Evolutionary conservation across 2,329 filamentous ascomycete genomes (phyloP).

Genomic region (Phoma sp.): DNA sequence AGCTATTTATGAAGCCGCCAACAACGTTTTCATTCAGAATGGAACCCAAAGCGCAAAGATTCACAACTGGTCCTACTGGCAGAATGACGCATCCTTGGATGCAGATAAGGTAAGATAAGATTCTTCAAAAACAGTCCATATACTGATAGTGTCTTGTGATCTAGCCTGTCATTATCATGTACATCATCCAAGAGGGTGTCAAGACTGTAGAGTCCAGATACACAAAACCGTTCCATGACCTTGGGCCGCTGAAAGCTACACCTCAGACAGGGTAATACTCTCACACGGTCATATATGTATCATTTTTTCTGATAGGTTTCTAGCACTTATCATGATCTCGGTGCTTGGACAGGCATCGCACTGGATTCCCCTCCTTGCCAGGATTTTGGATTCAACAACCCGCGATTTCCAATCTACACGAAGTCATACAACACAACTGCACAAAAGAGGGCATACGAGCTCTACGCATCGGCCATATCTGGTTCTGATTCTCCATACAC

Average conservation of each 20-base stretch:
- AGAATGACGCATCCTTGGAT: constrained; percentile 26
- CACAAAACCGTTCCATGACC: constrained; percentile 29
- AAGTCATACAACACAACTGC: constrained; percentile 44
- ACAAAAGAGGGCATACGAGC: constrained; percentile 47
- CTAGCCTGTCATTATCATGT: constrained; percentile 29
- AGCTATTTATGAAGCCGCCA: constrained; percentile 55
- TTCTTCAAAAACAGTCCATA: too few relatives aligned
- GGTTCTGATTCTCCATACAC: constrained; percentile 31
- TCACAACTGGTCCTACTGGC: constrained; percentile 34
- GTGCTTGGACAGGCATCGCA: constrained; percentile 31
- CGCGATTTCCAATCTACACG: constrained; percentile 33
- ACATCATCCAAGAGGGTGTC: constrained; percentile 35
- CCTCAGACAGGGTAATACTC: background rate
- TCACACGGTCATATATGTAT: too few relatives aligned
- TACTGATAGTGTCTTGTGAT: background rate
- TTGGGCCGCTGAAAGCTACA: constrained; percentile 20
- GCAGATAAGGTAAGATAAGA: constrained; percentile 15
- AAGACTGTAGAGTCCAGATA: constrained; percentile 26
- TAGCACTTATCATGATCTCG: constrained; percentile 32
- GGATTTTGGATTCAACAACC: constrained; percentile 34
- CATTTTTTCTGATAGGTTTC: background rate
- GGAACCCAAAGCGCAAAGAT: constrained; percentile 52
- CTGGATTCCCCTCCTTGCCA: constrained; percentile 35
- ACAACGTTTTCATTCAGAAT: constrained; percentile 53
- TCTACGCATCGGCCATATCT: constrained; percentile 46